phyloP scores from a whole-genome alignment of 345 rosid species.

The Dovyalis caffra region DNA sequence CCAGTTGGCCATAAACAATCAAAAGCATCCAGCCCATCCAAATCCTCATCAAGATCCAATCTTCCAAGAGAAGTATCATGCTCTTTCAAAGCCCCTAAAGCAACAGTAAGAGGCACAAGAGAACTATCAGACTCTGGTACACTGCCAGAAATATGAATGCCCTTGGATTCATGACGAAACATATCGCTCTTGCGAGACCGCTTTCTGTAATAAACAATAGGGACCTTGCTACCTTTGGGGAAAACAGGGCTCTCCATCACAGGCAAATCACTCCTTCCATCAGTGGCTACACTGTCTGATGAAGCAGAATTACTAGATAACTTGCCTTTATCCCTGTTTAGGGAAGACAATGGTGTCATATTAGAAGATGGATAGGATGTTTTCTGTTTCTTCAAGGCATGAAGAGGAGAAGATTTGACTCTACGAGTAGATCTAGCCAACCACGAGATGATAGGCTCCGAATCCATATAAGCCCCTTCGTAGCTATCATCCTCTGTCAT shows the following conservation, averaged over 20 bases:
- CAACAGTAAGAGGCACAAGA: slow-evolving; percentile 25
- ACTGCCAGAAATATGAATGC: slow-evolving; percentile 16
- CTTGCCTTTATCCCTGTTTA: slow-evolving; percentile 28
- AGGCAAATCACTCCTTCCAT: slow-evolving; percentile 35
- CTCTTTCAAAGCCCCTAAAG: slow-evolving; percentile 22
- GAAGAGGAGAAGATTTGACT: slow-evolving; percentile 54
- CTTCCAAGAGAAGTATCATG: slow-evolving; percentile 25
- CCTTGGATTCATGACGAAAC: slow-evolving; percentile 12
- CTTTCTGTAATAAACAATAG: slow-evolving; percentile 79
- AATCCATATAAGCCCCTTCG: slow-evolving; percentile 57
- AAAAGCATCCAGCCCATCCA: slow-evolving; percentile 7
- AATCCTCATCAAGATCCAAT: slow-evolving; percentile 34
- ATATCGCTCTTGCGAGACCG: slow-evolving; percentile 50
- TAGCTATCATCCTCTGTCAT: slow-evolving; percentile 51
- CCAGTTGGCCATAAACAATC: slow-evolving; percentile 29
- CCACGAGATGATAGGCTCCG: slow-evolving; percentile 94
- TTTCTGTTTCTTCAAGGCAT: slow-evolving; percentile 52
- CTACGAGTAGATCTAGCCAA: slow-evolving; percentile 60
- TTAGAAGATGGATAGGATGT: slow-evolving; percentile 26
- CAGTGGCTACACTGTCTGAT: slow-evolving; percentile 30
- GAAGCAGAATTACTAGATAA: slow-evolving; percentile 32
- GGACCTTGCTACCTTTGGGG: slow-evolving; percentile 42
- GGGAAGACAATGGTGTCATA: slow-evolving; percentile 14
- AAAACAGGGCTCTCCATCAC: slow-evolving; percentile 32
- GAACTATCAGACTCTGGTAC: slow-evolving; percentile 21